Base-by-base conservation (phyloP, 345 rosid genomes). In the Hibiscus tridactylites region DNA sequence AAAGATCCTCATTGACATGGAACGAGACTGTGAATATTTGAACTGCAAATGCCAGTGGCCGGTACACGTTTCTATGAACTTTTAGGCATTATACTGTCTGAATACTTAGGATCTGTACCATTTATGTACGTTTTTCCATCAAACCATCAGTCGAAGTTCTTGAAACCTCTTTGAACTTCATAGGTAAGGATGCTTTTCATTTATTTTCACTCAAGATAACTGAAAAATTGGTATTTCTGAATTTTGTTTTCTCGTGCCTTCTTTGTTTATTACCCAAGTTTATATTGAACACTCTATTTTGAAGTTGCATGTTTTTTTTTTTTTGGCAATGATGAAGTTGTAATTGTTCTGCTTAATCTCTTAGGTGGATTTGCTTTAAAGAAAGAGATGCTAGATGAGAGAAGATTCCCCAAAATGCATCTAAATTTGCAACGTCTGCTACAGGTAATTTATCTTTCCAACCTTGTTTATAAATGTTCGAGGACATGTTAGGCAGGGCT, bases 371-470 rank as follows among this genome's bases (percentile, higher is more conserved):
- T 86, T 76, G 85, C 90, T 73, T 76, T 84, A 83, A 96, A 92
- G 91, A 96, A 91, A 82, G 88, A 92, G 63, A 89, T 96, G 98
- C 81, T 91, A 72, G 97, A 92, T 64, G 94, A 91, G 68, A 82
- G 98, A 83, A 91, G 93, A 74, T 89, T 92, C 72, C 97, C 99
- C 0, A 96, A 92, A 81, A 85, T 96, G 91, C 91, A 88, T 85
- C 93, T 96, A 71, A 84, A 92, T 82, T 81, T 96, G 87, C 98
- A 96, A 76, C 91, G 96, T 15, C 85, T 96, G 21, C 81, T 96
- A 75, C 99, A 92, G 94, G 99, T 95, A 79, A 9, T 70, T 64
- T 77, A 35, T 73, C 68, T 46, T 46, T 46, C 65, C 19, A 24
- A 3, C 21, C 73, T 58, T 28, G 16, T 24, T 65, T 59, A 13